Percentiles rank a stretch among this genome's conserved stretches.
phyloP scores from a whole-genome alignment of 768 basidiomycete genomes.

The Inosperma sp. region DNA sequence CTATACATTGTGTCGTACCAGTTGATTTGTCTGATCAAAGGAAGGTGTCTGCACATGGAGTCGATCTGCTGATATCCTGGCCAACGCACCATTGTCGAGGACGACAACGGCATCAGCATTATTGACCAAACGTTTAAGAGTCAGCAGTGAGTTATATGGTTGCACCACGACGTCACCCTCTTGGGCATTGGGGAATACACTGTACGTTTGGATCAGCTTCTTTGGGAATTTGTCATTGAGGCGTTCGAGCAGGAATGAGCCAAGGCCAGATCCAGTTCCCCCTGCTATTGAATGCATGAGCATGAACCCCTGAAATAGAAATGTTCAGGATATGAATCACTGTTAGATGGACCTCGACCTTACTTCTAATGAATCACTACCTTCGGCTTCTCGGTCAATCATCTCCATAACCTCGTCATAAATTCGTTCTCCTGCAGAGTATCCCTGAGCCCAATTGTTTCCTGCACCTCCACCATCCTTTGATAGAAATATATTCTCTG shows the following conservation, averaged over 20 bases:
- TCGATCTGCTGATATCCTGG: slow-evolving; percentile 89
- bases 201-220: slow-evolving; percentile 98
- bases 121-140: slow-evolving; percentile 89
- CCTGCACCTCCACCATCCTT: slow-evolving; percentile 99
- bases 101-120: slow-evolving; percentile 98
- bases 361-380: slow-evolving; percentile 95
- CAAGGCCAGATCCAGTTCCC: slow-evolving; percentile 96
- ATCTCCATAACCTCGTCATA: slow-evolving; percentile 99
- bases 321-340: background rate
- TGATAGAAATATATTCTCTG: slow-evolving; percentile 94
- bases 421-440: slow-evolving; percentile 80
- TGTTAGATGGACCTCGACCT: slow-evolving; percentile 15
- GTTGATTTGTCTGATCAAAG: slow-evolving; percentile 89
- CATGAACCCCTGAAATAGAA: slow-evolving; percentile 82
- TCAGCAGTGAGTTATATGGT: slow-evolving; percentile 93
- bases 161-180: slow-evolving; percentile 98
- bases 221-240: slow-evolving; percentile 98
- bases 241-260: slow-evolving; percentile 95
- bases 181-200: slow-evolving; percentile 92
- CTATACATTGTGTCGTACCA: slow-evolving; percentile 44
- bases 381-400: slow-evolving; percentile 97
- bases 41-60: slow-evolving; percentile 82
- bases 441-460: slow-evolving; percentile 98
- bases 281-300: slow-evolving; percentile 98
- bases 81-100: slow-evolving; percentile 90